These are phyloP conservation scores for Tympanopsis confertula DNA, from an alignment of 2,329 filamentous ascomycete species.

Conservation along the genomic window DNA sequence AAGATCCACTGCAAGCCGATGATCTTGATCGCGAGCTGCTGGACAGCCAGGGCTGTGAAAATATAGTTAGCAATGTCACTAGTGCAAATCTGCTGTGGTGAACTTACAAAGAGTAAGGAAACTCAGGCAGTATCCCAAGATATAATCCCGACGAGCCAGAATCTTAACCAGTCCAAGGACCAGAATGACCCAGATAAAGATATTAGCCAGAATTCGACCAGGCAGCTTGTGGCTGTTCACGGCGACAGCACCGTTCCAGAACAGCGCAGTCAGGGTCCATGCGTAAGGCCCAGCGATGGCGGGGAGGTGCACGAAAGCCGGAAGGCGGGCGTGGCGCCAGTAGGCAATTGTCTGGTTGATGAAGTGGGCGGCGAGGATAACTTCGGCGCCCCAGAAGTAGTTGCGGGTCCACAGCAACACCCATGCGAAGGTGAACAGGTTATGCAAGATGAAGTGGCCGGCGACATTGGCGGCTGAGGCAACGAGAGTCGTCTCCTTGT, in stretches of 20 bases:
- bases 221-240: slow-evolving; percentile 34
- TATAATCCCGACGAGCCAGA: slow-evolving; percentile 18
- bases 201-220: slow-evolving; percentile 47
- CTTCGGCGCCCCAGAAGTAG: slow-evolving; percentile 43
- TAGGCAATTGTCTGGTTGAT: slow-evolving; percentile 47
- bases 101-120: slow-evolving; percentile 20
- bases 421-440: slow-evolving; percentile 48
- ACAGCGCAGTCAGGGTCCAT: slow-evolving; percentile 50
- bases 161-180: slow-evolving; percentile 47
- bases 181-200: slow-evolving; percentile 53
- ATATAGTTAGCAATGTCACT: too few relatives aligned
- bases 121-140: slow-evolving; percentile 45
- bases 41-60: slow-evolving; percentile 41
- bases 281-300: slow-evolving; percentile 48
- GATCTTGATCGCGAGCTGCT: slow-evolving; percentile 42
- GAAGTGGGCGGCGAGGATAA: slow-evolving; percentile 48
- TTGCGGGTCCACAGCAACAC: slow-evolving; percentile 50
- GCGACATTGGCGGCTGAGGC: slow-evolving; percentile 47
- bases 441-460: slow-evolving; percentile 50
- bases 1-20: slow-evolving; percentile 59
- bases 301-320: slow-evolving; percentile 44
- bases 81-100: neutral
- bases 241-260: slow-evolving; percentile 52
- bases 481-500: slow-evolving; percentile 33
- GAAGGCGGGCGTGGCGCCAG: slow-evolving; percentile 42